Percentiles rank a stretch among this genome's conserved stretches.
These are phyloP conservation scores for Kondoa malvinella DNA, from an alignment of 768 basidiomycete genomes.

Conservation along the genomic window DNA sequence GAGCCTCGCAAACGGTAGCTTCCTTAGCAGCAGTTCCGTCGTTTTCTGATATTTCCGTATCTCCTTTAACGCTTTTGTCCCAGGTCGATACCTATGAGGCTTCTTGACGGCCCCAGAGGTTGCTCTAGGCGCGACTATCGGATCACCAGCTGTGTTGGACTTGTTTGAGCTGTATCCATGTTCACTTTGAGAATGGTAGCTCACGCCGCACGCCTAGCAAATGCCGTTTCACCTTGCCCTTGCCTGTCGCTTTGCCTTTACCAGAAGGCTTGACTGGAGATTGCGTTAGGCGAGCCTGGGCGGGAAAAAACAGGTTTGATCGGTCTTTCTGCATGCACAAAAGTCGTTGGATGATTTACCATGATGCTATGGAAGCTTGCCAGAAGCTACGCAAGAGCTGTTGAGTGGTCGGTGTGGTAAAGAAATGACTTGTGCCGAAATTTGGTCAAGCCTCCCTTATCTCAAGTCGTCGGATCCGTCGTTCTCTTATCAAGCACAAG, in stretches of 20 bases:
- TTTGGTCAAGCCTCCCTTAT: too few species aligned
- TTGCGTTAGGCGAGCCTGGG: not conserved
- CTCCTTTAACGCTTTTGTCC: conserved; percentile 97
- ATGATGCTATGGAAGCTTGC: too few species aligned
- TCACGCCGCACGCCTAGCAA: not conserved
- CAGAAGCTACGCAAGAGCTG: too few species aligned
- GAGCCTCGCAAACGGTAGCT: conserved; percentile 43
- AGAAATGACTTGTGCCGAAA: too few species aligned
- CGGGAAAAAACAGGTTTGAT: not conserved
- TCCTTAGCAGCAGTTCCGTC: conserved; percentile 28
- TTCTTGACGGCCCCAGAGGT: conserved; percentile 46
- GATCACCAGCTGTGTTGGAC: conserved; percentile 9
- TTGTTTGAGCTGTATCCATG: not conserved
- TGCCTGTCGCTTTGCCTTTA: conserved; percentile 1
- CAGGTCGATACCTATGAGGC: conserved; percentile 45
- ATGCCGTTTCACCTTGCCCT: not conserved
- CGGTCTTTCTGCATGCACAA: too few species aligned
- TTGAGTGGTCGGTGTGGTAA: too few species aligned
- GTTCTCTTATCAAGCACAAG: too few species aligned
- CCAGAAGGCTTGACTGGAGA: not conserved
- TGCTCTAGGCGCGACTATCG: conserved; percentile 3
- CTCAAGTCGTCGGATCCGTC: too few species aligned
- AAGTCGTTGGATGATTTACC: too few species aligned
- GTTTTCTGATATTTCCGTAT: conserved; percentile 85
- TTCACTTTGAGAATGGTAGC: not conserved